A percentile compares a stretch with the other conserved stretches of the same genome.
Evolutionary conservation across 768 basidiomycete species (phyloP).

Genomic region (Suillus subluteus): DNA sequence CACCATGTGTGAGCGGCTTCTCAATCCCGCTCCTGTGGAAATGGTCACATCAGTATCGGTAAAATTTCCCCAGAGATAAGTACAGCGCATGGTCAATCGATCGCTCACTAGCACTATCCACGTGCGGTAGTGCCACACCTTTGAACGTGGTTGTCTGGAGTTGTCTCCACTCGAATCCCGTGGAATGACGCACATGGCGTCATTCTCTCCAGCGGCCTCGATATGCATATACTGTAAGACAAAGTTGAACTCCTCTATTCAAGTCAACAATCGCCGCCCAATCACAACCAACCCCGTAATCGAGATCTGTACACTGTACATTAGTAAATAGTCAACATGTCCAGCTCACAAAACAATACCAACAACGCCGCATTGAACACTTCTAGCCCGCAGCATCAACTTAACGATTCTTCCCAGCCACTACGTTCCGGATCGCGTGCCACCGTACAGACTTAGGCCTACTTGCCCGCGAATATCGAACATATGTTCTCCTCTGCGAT

Average conservation of each 20-base stretch:
- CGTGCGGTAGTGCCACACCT: neutral
- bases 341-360: constrained; percentile 17
- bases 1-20: no score
- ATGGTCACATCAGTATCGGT: no score
- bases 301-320: neutral
- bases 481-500: constrained; percentile 16
- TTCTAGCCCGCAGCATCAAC: constrained; percentile 41
- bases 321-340: neutral
- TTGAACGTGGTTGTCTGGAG: neutral
- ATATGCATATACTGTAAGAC: neutral
- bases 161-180: neutral
- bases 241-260: neutral
- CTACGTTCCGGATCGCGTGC: constrained; percentile 42
- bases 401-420: constrained; percentile 52
- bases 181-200: neutral
- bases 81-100: no score
- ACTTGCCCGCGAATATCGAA: constrained; percentile 44
- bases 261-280: neutral
- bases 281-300: neutral
- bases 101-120: no score
- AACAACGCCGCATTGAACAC: constrained; percentile 13
- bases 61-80: neutral
- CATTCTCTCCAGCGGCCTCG: neutral
- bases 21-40: no score
- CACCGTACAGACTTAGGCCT: constrained; percentile 36